A percentile compares a stretch with the other conserved stretches of the same genome.
phyloP scores from a whole-genome alignment of 768 basidiomycete species.

The Auricularia heimuer region DNA sequence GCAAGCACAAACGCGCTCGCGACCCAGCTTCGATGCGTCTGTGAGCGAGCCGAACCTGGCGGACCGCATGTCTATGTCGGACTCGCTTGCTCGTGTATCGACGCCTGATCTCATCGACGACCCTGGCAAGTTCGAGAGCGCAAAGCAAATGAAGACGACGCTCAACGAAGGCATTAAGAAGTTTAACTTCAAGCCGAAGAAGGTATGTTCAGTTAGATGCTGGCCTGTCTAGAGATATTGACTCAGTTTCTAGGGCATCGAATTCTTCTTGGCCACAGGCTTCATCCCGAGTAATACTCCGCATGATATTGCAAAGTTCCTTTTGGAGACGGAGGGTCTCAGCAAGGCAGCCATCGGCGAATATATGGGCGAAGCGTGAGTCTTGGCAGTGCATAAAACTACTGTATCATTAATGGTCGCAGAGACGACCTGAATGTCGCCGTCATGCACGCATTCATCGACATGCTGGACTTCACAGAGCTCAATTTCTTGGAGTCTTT shows the following conservation, averaged over 20 bases:
- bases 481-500: conserved; percentile 82
- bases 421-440: conserved; percentile 87
- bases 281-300: conserved; percentile 71
- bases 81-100: conserved; percentile 35
- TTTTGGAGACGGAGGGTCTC: conserved; percentile 82
- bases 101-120: conserved; percentile 85
- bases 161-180: conserved; percentile 91
- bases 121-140: conserved; percentile 85
- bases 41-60: conserved; percentile 40
- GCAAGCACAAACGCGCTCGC: conserved; percentile 27
- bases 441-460: conserved; percentile 96
- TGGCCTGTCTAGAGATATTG: not conserved
- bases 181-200: conserved; percentile 98
- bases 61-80: conserved; percentile 21
- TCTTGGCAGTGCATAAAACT: conserved; percentile 8
- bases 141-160: conserved; percentile 93
- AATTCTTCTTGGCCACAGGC: conserved; percentile 80
- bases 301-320: conserved; percentile 71
- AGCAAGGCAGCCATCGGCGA: conserved; percentile 96
- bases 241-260: conserved; percentile 53
- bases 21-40: conserved; percentile 43
- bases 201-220: conserved; percentile 37
- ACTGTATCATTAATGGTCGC: not conserved
- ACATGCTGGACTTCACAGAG: conserved; percentile 78
- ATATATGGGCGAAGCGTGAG: conserved; percentile 93